Evolutionary conservation across 495 filamentous ascomycete genomes (phyloP).

Genomic region (Letharia lupina): DNA sequence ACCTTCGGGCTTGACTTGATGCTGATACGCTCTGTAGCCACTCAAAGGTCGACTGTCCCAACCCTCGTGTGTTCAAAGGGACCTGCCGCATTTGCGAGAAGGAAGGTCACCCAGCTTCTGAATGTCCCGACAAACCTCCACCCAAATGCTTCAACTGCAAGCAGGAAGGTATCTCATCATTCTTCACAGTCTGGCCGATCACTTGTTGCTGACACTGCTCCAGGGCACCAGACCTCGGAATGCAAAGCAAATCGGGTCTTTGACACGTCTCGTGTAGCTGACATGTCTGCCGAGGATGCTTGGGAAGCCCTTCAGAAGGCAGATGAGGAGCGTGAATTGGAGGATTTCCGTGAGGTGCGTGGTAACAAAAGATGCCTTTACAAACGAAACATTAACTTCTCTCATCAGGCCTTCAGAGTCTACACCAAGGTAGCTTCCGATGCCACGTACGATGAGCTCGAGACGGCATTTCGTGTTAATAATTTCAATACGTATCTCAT

Average conservation of each 20-base stretch:
- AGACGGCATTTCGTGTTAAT: constrained; percentile 60
- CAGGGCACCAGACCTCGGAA: constrained; percentile 56
- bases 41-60: constrained; percentile 57
- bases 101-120: constrained; percentile 59
- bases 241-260: constrained; percentile 67
- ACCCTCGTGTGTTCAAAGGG: constrained; percentile 57
- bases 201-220: not conserved
- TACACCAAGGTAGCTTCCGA: constrained; percentile 67
- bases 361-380: not conserved
- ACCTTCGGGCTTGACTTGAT: not conserved
- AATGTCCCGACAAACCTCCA: constrained; percentile 61
- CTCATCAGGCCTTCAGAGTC: constrained; percentile 46
- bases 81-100: constrained; percentile 65
- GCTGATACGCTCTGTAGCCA: constrained; percentile 38
- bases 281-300: constrained; percentile 53
- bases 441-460: constrained; percentile 61
- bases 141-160: constrained; percentile 68
- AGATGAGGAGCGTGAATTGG: constrained; percentile 55
- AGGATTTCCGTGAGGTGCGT: constrained; percentile 61
- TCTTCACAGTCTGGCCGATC: not conserved
- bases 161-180: constrained; percentile 47
- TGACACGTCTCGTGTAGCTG: constrained; percentile 51
- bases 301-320: constrained; percentile 62
- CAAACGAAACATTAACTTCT: constrained; percentile 18
- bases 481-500: constrained; percentile 62